Evolutionary conservation across 2,329 filamentous ascomycete species (phyloP), one percentile per base, ranked within the genome.

Genomic region (Trichoderma arundinaceum): DNA sequence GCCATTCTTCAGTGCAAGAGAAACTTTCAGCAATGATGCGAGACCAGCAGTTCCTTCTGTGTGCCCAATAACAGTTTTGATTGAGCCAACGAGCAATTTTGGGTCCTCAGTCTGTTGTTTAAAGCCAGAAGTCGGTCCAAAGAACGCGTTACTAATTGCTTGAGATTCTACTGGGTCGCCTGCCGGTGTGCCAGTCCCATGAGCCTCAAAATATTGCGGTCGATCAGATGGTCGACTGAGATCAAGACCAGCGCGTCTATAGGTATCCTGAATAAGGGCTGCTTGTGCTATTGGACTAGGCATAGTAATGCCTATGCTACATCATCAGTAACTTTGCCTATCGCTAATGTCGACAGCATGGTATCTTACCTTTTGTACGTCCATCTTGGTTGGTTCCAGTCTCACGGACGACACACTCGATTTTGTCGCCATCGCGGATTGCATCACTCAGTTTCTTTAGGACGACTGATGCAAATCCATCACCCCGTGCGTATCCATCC

Each of bases 1-100:
- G 10, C 43, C 65, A 10, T 66, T 33, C 33, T 68, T 43, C 13
- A 70, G 12, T 4, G 65, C 59, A 19, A 67, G 44, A 0, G 35
- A 46, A 28, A 41, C 39, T 35, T 66, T 68, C 12, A 71, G n/a
- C 28, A 71, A 13, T 1, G 19, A 15, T 1, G 73, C 72, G 19
- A 74, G 41, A 5, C 72, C 73, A 4, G 72, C 71, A 8, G 68
- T 67, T 4, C 69, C 72, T 51, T 75, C 74, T 2, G 68, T 64
- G 28, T 75, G 73, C 4, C 72, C 72, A 19, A 75, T 68, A 10
- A 69, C 59, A 1, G 71, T 73, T 63, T 75, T 74, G 59, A 74
- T 66, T n/a, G 70, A 71, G 48, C 73, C 73, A 4, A 74, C 70
- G 19, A 66, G 68, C 4, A 75, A 66, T 12, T 58, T 33, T 4